A percentile compares a stretch with the other conserved stretches of the same genome.
Evolutionary conservation across 1,139 yeast genomes (phyloP).

Genomic region (Suhomyces terraborum): DNA sequence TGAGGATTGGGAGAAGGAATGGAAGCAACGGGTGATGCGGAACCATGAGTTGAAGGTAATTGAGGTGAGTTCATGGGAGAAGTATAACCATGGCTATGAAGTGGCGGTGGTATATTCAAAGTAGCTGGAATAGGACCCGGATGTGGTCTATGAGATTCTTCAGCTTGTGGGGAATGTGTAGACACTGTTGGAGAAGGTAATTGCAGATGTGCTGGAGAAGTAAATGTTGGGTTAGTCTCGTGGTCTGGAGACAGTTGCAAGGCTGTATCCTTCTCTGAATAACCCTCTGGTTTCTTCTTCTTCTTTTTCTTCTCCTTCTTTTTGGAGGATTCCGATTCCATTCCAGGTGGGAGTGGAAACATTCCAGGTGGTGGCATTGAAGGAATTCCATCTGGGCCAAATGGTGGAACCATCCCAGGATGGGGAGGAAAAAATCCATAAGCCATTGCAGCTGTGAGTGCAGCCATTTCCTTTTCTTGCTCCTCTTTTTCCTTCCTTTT

Average conservation of each 20-base stretch:
- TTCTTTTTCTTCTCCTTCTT: constrained; percentile 21
- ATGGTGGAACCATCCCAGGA: constrained; percentile 13
- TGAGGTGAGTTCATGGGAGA: constrained; percentile 1
- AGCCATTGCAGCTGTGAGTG: constrained; percentile 20
- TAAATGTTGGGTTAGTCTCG: neutral
- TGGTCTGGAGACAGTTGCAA: constrained; percentile 9
- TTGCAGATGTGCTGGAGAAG: constrained; percentile 5
- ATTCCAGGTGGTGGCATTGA: constrained; percentile 19
- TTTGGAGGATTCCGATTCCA: constrained; percentile 17
- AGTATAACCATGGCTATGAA: constrained; percentile 3
- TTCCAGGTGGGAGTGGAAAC: constrained; percentile 15
- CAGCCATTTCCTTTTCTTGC: constrained; percentile 29
- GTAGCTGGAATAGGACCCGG: constrained; percentile 10
- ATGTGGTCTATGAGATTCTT: neutral
- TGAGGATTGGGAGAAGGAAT: neutral
- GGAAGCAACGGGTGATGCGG: neutral
- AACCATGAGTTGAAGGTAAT: neutral
- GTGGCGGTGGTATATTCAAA: constrained; percentile 7
- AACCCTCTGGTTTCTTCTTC: constrained; percentile 11
- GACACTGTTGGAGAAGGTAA: constrained; percentile 11
- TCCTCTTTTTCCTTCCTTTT: constrained; percentile 22
- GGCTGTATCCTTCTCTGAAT: neutral
- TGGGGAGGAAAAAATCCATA: constrained; percentile 14
- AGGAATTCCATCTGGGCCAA: constrained; percentile 15
- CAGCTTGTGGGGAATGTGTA: constrained; percentile 2